Evolutionary conservation across 257 asterid genomes (phyloP).

Genomic region (Nicotiana sylvestris): DNA sequence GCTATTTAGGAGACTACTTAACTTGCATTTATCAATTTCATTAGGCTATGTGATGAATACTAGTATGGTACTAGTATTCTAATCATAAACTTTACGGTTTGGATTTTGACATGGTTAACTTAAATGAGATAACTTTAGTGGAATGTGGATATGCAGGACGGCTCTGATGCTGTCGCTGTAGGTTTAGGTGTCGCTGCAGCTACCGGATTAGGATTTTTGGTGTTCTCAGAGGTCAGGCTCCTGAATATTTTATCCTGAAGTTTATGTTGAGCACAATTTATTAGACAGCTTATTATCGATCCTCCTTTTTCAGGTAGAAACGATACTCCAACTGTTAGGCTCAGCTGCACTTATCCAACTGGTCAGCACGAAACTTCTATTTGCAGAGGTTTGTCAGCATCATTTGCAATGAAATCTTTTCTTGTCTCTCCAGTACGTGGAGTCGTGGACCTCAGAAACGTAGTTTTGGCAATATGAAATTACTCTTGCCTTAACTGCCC

Average conservation of each 20-base stretch:
- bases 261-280: neutral
- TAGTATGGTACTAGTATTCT: neutral
- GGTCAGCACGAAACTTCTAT: conserved; percentile 75
- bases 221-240: conserved; percentile 70
- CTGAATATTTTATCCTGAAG: neutral
- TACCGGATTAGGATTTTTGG: conserved; percentile 60
- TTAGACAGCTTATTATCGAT: conserved; percentile 12
- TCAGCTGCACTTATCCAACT: conserved; percentile 79
- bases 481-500: neutral
- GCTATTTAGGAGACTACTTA: neutral
- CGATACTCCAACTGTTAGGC: conserved; percentile 82
- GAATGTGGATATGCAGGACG: conserved; percentile 44
- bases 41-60: neutral
- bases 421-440: neutral
- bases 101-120: neutral
- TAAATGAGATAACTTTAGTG: neutral
- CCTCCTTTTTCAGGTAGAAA: conserved; percentile 57
- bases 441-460: neutral
- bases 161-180: conserved; percentile 41
- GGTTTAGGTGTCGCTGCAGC: conserved; percentile 73
- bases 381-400: conserved; percentile 61
- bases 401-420: neutral
- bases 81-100: neutral
- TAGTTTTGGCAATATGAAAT: neutral
- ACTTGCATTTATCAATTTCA: neutral